Conservation (phyloP, 352 stramenopile species). For the Globisporangium carolinianum region DNA sequence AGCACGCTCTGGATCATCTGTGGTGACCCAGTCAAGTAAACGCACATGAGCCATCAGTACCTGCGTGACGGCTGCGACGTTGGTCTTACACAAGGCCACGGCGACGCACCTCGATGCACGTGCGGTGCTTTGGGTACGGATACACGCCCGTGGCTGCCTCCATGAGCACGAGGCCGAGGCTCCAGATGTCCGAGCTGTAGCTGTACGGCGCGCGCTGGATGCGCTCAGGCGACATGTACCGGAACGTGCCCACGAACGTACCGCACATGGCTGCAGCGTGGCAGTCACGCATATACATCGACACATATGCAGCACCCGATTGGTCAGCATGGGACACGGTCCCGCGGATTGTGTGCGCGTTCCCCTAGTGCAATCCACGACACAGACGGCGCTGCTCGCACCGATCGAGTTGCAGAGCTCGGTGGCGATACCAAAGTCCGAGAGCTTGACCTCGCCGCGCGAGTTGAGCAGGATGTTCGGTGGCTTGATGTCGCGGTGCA, state of each 20-base stretch:
- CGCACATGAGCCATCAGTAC: neutral
- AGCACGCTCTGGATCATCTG: slow-evolving; percentile 74
- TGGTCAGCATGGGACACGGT: no score
- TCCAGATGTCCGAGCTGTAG: slow-evolving; percentile 91
- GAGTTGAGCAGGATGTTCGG: slow-evolving; percentile 93
- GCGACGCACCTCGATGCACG: slow-evolving; percentile 52
- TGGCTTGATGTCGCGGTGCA: slow-evolving; percentile 97
- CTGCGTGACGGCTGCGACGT: no score
- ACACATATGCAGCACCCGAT: no score
- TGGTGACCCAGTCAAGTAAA: neutral
- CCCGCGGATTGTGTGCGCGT: neutral
- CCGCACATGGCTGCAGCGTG: slow-evolving; percentile 76
- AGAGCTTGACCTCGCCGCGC: slow-evolving; percentile 91
- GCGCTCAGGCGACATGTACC: slow-evolving; percentile 91
- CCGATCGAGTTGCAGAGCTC: slow-evolving; percentile 85
- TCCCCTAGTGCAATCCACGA: neutral
- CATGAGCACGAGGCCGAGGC: slow-evolving; percentile 88
- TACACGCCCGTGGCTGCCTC: slow-evolving; percentile 87
- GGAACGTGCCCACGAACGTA: slow-evolving; percentile 93
- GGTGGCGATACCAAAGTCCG: slow-evolving; percentile 94
- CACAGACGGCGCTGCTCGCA: slow-evolving; percentile 10
- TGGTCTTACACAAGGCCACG: neutral
- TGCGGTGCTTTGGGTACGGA: slow-evolving; percentile 82
- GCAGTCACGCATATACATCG: neutral
- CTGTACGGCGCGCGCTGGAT: slow-evolving; percentile 86